Base-by-base conservation (phyloP, 2,329 filamentous ascomycete species). In the Torrubiella hemipterigena region DNA sequence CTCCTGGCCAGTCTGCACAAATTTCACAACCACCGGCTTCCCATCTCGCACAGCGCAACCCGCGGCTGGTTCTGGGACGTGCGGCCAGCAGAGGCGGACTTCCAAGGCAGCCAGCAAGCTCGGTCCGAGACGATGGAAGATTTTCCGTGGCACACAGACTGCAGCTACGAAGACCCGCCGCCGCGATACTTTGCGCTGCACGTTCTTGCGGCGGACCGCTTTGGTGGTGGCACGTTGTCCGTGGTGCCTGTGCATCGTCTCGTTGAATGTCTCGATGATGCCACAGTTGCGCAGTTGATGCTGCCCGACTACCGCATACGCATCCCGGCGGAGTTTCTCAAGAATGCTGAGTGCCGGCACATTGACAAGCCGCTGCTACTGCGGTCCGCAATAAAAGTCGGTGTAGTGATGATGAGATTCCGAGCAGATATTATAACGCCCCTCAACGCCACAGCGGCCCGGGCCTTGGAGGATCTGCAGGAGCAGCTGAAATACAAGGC, bases 21-120 rank as follows among this genome's bases (percentile, higher is more conserved):
- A 5, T 10, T 48, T 8, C 47, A 55, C 16, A 44, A 45, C 0
- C 59, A 62, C 29, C 41, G 41, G 3, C 46, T 61, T 1, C 59
- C 59, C 4, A 58, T 61, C 13, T 37, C 49, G 0, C 58, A 63
- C 36, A 61, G 56, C 35, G 55, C 58, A 1, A 49, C 42, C 0
- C 48, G 50, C 4, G 58, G 58, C 4, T 62, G 58, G 58, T 62
- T 62, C 37, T 63, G 59, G 58, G 58, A 62, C 27, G 47, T 61
- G 3, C 51, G 51, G 2, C 59, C 55, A 3, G 47, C 38, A 24
- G 28, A 33, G 8, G 33, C 27, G 10, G 44, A 17, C 16, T 51
- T 49, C 29, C 50, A 58, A 26, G 44, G 47, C 22, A 38, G 42
- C 13, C 46, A 54, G 17, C 54, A 51, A 13, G 59, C 58, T 1